Evolutionary conservation across 164 flowering plant species (phyloP).

Genomic region (Euptelea pleiosperma): DNA sequence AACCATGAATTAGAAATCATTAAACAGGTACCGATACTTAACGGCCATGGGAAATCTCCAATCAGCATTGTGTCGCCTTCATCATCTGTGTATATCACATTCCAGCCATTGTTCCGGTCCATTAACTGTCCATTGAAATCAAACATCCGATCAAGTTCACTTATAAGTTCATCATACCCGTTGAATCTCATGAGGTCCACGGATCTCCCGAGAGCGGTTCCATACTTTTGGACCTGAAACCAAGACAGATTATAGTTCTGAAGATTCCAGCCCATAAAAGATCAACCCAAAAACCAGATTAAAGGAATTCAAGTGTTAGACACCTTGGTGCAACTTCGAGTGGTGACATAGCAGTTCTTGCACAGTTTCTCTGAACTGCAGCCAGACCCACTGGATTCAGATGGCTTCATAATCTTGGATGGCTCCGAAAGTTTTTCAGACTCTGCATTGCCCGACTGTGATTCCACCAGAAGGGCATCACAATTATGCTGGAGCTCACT

Average conservation of each 20-base stretch:
- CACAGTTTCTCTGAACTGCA: conserved; percentile 12
- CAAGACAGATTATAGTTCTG: neutral
- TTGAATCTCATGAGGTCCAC: conserved; percentile 42
- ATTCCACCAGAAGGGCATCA: conserved; percentile 15
- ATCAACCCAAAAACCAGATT: neutral
- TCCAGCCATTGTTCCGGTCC: conserved; percentile 45
- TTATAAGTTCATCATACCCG: conserved; percentile 46
- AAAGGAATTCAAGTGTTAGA: neutral
- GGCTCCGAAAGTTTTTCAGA: conserved; percentile 25
- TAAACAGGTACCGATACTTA: conserved; percentile 18
- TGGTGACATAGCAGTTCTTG: conserved; percentile 15
- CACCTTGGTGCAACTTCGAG: conserved; percentile 49
- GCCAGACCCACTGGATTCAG: conserved; percentile 17
- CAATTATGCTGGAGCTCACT: conserved; percentile 9
- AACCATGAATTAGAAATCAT: neutral
- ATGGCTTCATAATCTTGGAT: conserved; percentile 17
- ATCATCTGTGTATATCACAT: conserved; percentile 37
- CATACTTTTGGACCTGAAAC: conserved; percentile 45
- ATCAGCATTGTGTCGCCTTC: conserved; percentile 48
- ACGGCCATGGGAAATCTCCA: conserved; percentile 62
- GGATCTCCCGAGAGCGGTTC: conserved; percentile 49
- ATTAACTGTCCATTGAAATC: conserved; percentile 43
- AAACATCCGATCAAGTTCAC: conserved; percentile 51
- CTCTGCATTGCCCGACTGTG: conserved; percentile 23
- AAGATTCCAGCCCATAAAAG: neutral